phyloP scores from a whole-genome alignment of 345 rosid species.

The Eutrema heterophyllum region DNA sequence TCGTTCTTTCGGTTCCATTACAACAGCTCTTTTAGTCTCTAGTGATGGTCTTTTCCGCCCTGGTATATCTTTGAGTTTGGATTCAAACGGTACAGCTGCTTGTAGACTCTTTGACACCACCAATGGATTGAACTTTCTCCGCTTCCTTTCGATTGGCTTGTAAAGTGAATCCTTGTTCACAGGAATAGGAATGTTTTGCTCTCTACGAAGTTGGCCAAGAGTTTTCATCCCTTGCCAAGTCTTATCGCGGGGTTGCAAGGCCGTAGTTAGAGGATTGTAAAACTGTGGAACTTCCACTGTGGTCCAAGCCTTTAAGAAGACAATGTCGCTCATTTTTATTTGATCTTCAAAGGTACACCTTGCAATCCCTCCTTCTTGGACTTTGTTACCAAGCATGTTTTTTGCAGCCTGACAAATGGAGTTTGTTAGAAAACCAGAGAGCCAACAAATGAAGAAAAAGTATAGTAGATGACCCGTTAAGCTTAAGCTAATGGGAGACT shows the following conservation, averaged over 20 bases:
- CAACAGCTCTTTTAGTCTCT: conserved; percentile 62
- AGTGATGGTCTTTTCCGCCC: conserved; percentile 42
- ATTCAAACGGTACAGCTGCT: conserved; percentile 57
- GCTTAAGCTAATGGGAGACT: not conserved
- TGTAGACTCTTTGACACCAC: conserved; percentile 60
- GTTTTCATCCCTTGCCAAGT: conserved; percentile 83
- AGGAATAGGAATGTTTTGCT: conserved; percentile 48
- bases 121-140: conserved; percentile 68
- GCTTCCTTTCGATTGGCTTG: conserved; percentile 73
- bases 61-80: conserved; percentile 65
- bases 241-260: conserved; percentile 65
- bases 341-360: conserved; percentile 88
- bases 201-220: conserved; percentile 59
- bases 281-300: conserved; percentile 64
- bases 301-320: conserved; percentile 67
- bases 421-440: not conserved
- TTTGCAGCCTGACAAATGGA: conserved; percentile 52
- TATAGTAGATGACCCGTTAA: no score
- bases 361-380: conserved; percentile 58
- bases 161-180: conserved; percentile 67
- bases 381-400: conserved; percentile 52
- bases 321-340: conserved; percentile 76
- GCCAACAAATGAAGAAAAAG: not conserved
- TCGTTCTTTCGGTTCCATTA: conserved; percentile 61
- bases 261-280: conserved; percentile 65